A percentile compares a stretch with the other conserved stretches of the same genome.
Evolutionary conservation across 108 stramenopile genomes (phyloP).

Genomic region (Licmophora abbreviata): DNA sequence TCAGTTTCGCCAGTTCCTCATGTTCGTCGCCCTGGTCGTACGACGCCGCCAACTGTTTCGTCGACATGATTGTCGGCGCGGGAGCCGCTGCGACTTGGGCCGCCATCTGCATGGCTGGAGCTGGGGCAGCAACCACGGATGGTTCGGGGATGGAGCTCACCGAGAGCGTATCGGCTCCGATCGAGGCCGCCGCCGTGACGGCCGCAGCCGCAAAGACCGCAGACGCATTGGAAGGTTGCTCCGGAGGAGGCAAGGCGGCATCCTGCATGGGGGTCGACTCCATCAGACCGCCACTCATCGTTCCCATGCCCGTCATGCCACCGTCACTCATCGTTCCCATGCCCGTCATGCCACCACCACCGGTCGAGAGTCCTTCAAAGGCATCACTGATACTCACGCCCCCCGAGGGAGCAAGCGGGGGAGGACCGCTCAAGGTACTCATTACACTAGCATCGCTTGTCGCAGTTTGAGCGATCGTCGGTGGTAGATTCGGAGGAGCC

Average conservation of each 20-base stretch:
- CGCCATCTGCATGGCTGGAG: background rate
- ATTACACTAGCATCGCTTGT: background rate
- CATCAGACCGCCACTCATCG: slow-evolving; percentile 4
- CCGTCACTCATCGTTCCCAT: background rate
- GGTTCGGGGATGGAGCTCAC: background rate
- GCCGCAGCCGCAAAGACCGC: background rate
- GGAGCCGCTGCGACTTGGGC: background rate
- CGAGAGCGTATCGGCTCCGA: background rate
- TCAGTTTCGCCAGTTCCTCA: slow-evolving; percentile 55
- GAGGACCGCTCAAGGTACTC: slow-evolving; percentile 5
- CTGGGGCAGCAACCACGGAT: background rate
- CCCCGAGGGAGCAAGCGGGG: slow-evolving; percentile 26
- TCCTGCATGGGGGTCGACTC: slow-evolving; percentile 10
- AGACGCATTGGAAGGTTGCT: background rate
- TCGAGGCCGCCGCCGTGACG: too few relatives aligned
- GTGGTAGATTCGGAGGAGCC: background rate
- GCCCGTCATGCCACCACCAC: slow-evolving; percentile 13
- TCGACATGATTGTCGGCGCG: background rate
- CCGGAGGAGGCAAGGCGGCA: slow-evolving; percentile 6
- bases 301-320: background rate
- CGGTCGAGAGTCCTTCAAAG: slow-evolving; percentile 60
- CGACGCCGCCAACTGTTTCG: slow-evolving; percentile 6
- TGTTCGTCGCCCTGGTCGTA: slow-evolving; percentile 24
- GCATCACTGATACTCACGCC: slow-evolving; percentile 71
- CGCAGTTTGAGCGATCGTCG: slow-evolving; percentile 1